phyloP scores from a whole-genome alignment of 805 yeast species.

The Wickerhamomyces rabaulensis region DNA sequence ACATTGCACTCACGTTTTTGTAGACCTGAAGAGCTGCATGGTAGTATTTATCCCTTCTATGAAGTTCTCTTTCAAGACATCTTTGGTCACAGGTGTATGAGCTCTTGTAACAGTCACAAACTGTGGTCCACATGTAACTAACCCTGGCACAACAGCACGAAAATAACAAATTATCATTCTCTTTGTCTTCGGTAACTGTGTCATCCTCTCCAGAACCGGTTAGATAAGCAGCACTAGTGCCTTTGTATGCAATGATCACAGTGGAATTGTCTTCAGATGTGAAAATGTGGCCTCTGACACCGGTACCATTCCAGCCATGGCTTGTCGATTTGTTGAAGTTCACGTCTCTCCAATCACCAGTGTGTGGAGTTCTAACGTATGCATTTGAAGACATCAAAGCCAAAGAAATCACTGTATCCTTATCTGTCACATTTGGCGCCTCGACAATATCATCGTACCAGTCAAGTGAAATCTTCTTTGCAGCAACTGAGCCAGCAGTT shows the following conservation, averaged over 20 bases:
- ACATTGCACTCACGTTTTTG: slow-evolving; percentile 57
- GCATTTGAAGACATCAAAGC: slow-evolving; percentile 91
- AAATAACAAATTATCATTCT: slow-evolving; percentile 83
- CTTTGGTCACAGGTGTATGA: slow-evolving; percentile 85
- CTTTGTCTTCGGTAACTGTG: slow-evolving; percentile 75
- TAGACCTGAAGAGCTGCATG: slow-evolving; percentile 74
- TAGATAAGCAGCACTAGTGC: slow-evolving; percentile 81
- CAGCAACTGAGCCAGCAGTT: slow-evolving; percentile 27
- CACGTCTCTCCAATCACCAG: slow-evolving; percentile 86
- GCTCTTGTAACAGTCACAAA: slow-evolving; percentile 85
- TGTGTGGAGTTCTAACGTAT: slow-evolving; percentile 69
- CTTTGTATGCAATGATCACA: slow-evolving; percentile 80
- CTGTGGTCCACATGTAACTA: slow-evolving; percentile 88
- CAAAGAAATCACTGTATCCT: slow-evolving; percentile 62
- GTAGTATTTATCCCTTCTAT: slow-evolving; percentile 75
- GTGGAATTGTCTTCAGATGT: slow-evolving; percentile 50
- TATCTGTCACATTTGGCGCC: slow-evolving; percentile 74
- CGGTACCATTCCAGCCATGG: slow-evolving; percentile 85
- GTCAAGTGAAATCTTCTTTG: slow-evolving; percentile 42
- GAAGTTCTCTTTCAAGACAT: slow-evolving; percentile 75
- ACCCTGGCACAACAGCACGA: slow-evolving; percentile 96
- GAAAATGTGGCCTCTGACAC: slow-evolving; percentile 89
- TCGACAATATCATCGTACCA: slow-evolving; percentile 56
- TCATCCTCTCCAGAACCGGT: slow-evolving; percentile 80
- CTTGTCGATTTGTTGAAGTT: slow-evolving; percentile 53